Conservation (phyloP, 176 grass and related monocot species). For the Calamus simplicifolius region DNA sequence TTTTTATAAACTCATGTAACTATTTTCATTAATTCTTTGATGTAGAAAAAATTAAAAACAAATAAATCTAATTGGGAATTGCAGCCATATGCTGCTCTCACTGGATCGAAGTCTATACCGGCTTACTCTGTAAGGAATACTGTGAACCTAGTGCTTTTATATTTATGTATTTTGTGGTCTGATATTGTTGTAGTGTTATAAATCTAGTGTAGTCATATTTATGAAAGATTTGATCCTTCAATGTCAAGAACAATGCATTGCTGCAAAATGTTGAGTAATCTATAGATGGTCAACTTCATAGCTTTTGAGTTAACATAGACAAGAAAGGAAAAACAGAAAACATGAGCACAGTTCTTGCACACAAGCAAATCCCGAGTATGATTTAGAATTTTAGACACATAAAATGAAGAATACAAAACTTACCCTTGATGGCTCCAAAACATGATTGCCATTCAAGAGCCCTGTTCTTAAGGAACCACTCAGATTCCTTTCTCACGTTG, state of each 20-base stretch:
- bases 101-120: too few species aligned
- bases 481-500: slow-evolving; percentile 6
- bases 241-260: slow-evolving; percentile 78
- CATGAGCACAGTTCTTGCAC: background rate
- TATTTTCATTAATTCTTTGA: too few species aligned
- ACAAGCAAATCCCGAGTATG: background rate
- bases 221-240: too few species aligned
- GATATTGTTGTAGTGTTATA: too few species aligned
- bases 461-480: slow-evolving; percentile 20
- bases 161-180: too few species aligned
- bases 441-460: slow-evolving; percentile 36
- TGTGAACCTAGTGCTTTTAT: too few species aligned
- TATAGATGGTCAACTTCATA: slow-evolving; percentile 1
- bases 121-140: too few species aligned
- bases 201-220: too few species aligned
- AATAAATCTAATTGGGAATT: too few species aligned
- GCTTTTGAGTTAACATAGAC: background rate
- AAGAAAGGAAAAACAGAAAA: background rate
- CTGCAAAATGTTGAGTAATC: slow-evolving; percentile 28
- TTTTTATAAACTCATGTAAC: too few species aligned
- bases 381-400: background rate
- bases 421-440: slow-evolving; percentile 48
- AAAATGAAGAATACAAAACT: slow-evolving; percentile 20
- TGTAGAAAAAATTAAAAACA: too few species aligned
- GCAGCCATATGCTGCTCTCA: too few species aligned